Evolutionary conservation across 2,329 filamentous ascomycete genomes (phyloP).

Genomic region (Paraconiothyrium brasiliense): DNA sequence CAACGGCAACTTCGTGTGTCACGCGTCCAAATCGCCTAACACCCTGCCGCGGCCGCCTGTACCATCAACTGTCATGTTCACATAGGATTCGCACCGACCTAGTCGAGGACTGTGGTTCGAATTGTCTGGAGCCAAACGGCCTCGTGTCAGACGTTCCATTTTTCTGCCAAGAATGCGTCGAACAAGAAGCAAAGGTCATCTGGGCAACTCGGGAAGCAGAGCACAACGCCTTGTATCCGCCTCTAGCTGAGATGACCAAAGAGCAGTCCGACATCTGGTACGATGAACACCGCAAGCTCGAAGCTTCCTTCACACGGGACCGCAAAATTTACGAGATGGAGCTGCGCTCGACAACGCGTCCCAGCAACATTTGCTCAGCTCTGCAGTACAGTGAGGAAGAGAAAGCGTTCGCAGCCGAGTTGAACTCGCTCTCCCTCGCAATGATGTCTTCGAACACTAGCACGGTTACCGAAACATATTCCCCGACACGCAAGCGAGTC

Average conservation of each 20-base stretch:
- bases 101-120: constrained; percentile 47
- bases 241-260: constrained; percentile 39
- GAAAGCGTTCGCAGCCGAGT: constrained; percentile 39
- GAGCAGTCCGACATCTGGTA: constrained; percentile 47
- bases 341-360: constrained; percentile 34
- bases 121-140: constrained; percentile 44
- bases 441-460: constrained; percentile 36
- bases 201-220: constrained; percentile 40
- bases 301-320: constrained; percentile 38
- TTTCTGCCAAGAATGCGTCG: constrained; percentile 45
- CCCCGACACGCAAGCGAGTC: constrained; percentile 26
- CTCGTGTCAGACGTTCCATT: constrained; percentile 32
- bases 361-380: constrained; percentile 42
- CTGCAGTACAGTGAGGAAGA: constrained; percentile 44
- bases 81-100: constrained; percentile 48
- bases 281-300: constrained; percentile 38
- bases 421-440: constrained; percentile 44
- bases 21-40: constrained; percentile 41
- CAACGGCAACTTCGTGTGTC: constrained; percentile 26
- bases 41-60: constrained; percentile 46
- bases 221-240: constrained; percentile 40
- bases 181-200: constrained; percentile 37
- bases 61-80: constrained; percentile 47
- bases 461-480: constrained; percentile 6
- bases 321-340: constrained; percentile 38